Evolutionary conservation across 805 yeast genomes (phyloP), one percentile per base, ranked within the genome.

Genomic region (Hanseniaspora guilliermondii): DNA sequence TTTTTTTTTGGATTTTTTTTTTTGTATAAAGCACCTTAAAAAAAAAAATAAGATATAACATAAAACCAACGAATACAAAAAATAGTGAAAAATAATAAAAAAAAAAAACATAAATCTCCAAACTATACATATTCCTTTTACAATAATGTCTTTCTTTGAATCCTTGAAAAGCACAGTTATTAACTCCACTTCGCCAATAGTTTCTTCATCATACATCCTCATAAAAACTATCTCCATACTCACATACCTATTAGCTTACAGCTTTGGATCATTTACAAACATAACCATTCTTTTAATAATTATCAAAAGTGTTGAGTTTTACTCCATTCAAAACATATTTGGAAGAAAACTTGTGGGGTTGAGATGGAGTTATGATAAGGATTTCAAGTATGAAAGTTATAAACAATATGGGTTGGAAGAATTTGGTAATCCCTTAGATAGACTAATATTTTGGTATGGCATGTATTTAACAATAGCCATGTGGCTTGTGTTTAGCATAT

Each of bases 351-450:
- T 91, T 55, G 97, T 93, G 4, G 97, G 97, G 0, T 73, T 93
- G 59, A 76, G 94, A 59, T 91, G 98, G 98, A 91, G 97, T 96
- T 93, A 91, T 65, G 97, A 91, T 65, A 57, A 61, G 6, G 62
- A 65, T 7, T 65, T 68, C 49, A 64, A 60, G 21, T 66, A 65
- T 48, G 70, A 68, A 57, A 64, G 70, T 2, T 61, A 62, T 52
- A 67, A 67, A 48, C 66, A 67, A 53, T 64, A 70, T 61, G 76
- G 76, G 4, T 70, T 71, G 46, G 68, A 76, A 3, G 74, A 50
- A 2, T 50, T 33, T 25, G 54, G 54, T 6, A 42, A 50, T n/a
- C 21, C 27, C 12, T 32, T 50, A 9, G 54, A 50, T 36, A 39
- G 25, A 25, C 21, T 27, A 9, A 33, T 47, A 6, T 53, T 44